These are phyloP conservation scores for Nothophytophthora sp. DNA, from an alignment of 352 stramenopile genomes.

Conservation along the genomic window DNA sequence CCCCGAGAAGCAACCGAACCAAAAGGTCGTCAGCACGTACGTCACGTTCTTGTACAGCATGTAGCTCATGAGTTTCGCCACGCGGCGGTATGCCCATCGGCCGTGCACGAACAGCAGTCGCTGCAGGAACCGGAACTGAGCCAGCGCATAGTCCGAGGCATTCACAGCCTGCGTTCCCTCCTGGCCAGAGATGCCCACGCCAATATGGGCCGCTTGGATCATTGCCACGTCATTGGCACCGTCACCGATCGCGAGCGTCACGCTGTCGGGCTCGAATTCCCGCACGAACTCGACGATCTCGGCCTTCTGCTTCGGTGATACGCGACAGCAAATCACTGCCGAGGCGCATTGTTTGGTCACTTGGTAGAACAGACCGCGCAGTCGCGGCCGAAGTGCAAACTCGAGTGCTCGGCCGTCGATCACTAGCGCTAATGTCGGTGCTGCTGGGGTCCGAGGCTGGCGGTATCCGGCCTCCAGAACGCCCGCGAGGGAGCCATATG, in stretches of 20 bases:
- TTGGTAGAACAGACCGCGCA: constrained; percentile 71
- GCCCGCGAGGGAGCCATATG: constrained; percentile 26
- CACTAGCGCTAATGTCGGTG: constrained; percentile 71
- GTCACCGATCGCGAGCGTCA: constrained; percentile 92
- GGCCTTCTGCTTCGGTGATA: constrained; percentile 84
- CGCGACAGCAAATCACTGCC: constrained; percentile 81
- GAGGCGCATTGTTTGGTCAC: no score
- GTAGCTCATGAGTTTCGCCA: constrained; percentile 93
- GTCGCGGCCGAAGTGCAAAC: constrained; percentile 66
- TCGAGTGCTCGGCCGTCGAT: constrained; percentile 93
- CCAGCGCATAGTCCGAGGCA: constrained; percentile 97
- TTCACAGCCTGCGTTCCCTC: constrained; percentile 97
- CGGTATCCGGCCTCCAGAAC: constrained; percentile 6
- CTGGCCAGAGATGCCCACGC: constrained; percentile 90
- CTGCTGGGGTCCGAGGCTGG: neutral
- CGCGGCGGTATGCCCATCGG: constrained; percentile 97
- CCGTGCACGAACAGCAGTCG: constrained; percentile 97
- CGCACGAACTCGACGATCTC: constrained; percentile 75
- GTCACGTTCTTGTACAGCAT: constrained; percentile 99
- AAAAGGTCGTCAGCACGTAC: constrained; percentile 90
- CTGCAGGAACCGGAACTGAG: constrained; percentile 96
- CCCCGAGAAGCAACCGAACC: constrained; percentile 91
- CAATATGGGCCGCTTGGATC: constrained; percentile 92
- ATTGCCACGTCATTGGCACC: constrained; percentile 96
- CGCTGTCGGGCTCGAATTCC: constrained; percentile 41